Evolutionary conservation across 2,329 filamentous ascomycete species (phyloP), one percentile per base, ranked within the genome.

Genomic region (Aspergillus caelatus): DNA sequence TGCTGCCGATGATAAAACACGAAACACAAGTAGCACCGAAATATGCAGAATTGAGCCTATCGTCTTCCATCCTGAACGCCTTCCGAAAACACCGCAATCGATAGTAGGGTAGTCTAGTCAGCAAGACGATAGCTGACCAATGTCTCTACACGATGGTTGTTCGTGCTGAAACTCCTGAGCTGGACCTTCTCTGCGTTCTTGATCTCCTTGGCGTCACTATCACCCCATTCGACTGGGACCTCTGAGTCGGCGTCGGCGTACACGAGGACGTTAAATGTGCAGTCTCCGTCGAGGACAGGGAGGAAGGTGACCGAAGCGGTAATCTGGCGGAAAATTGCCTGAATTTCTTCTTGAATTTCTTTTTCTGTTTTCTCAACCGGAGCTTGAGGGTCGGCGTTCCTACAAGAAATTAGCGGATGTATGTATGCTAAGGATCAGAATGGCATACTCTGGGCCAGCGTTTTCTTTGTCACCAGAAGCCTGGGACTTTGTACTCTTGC

Each of bases 181-280:
- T 97, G 94, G 34, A 99, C 95, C 75, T 95, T 93, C 83, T 99
- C 95, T 48, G 92, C 94, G 72, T 95, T 92, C 75, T 89, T 85
- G 70, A 99, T 97, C 83, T 99, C 95, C 82, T 97, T 97, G 60
- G 94, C 94, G 78, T 98, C 95, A 70, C 93, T 97, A 81, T 99
- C 95, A 54, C 95, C 95, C 95, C 95, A 99, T 78, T 99, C 95
- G 63, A 99, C 90, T 4, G 95, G 95, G 16, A 99, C 95, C 55
- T 98, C 94, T 63, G 91, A 95, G 79, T 98, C 94, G 21, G 94
- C 94, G 76, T 99, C 94, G 58, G 95, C 95, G 76, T 99, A 99
- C 4, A 99, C 95, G 46, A 99, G 86, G 55, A 99, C 94, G 75
- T 99, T 99, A 84, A 99, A 99, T 12, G 95, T 98, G 84, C 94